These are phyloP conservation scores for Fusarium temperatum DNA, from an alignment of 2,329 filamentous ascomycete genomes.

Conservation along the genomic window DNA sequence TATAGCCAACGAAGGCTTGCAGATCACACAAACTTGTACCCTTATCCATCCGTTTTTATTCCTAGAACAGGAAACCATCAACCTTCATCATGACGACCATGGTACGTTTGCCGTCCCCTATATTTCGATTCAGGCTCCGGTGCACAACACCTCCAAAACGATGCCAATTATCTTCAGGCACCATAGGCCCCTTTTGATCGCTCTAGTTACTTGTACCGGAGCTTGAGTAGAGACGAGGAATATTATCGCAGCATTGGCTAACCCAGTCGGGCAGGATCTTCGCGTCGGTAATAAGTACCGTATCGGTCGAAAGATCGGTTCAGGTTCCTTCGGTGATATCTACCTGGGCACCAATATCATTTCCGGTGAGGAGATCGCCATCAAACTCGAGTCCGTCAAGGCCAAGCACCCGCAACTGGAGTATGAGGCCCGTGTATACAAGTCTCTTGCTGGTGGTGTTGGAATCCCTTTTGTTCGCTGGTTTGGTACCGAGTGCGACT, in stretches of 20 bases:
- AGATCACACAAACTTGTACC: constrained; percentile 26
- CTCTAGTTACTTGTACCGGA: not conserved
- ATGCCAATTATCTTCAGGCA: not conserved
- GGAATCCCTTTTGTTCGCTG: constrained; percentile 99
- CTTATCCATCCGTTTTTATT: constrained; percentile 25
- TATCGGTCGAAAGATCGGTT: constrained; percentile 98
- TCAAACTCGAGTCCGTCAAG: constrained; percentile 99
- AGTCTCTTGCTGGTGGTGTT: constrained; percentile 91
- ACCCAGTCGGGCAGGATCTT: constrained; percentile 74
- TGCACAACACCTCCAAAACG: not conserved
- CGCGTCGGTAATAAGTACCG: constrained; percentile 99
- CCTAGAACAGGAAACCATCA: constrained; percentile 33
- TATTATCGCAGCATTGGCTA: constrained; percentile 15
- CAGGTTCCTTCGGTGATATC: constrained; percentile 97
- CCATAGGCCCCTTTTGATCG: not conserved
- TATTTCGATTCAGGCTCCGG: not conserved
- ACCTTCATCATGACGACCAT: constrained; percentile 60
- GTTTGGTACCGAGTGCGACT: constrained; percentile 99
- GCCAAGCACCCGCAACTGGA: constrained; percentile 99
- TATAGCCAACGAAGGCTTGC: constrained; percentile 35
- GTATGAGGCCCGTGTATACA: constrained; percentile 96
- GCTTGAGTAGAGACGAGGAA: not conserved
- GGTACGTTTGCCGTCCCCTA: constrained; percentile 49
- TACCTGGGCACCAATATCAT: constrained; percentile 99
- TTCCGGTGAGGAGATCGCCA: constrained; percentile 98